Evolutionary conservation across 1,139 yeast genomes (phyloP).

Genomic region (Waltiozyma sp.): DNA sequence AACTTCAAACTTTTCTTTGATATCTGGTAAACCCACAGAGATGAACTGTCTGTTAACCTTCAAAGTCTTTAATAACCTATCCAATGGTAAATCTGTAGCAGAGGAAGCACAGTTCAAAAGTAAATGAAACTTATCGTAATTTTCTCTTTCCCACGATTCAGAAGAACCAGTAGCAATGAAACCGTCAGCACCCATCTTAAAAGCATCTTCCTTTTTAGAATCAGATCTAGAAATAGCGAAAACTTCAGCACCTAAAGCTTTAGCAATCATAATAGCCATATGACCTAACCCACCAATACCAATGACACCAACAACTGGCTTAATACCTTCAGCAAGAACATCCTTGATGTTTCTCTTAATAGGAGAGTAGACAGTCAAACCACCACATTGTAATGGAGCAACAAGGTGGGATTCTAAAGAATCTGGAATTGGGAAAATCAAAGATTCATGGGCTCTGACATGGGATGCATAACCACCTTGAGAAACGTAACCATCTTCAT

Average conservation of each 20-base stretch:
- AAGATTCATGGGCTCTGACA: constrained; percentile 35
- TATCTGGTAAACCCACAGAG: constrained; percentile 44
- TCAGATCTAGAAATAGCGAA: constrained; percentile 40
- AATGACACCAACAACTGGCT: constrained; percentile 39
- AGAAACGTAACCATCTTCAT: constrained; percentile 34
- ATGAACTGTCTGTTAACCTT: constrained; percentile 38
- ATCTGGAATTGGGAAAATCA: constrained; percentile 39
- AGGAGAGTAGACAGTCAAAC: constrained; percentile 42
- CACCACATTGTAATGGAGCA: constrained; percentile 45
- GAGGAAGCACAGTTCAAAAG: constrained; percentile 42
- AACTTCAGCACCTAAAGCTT: constrained; percentile 48
- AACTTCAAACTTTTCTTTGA: constrained; percentile 30
- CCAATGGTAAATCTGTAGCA: constrained; percentile 28
- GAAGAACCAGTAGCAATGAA: constrained; percentile 38
- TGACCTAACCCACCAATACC: constrained; percentile 58
- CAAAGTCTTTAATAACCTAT: constrained; percentile 25
- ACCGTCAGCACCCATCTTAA: constrained; percentile 40
- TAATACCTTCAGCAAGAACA: constrained; percentile 16
- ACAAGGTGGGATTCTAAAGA: constrained; percentile 29
- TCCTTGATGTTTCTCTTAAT: constrained; percentile 32
- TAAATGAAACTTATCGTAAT: constrained; percentile 31
- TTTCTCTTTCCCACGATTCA: constrained; percentile 27
- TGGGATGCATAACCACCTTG: constrained; percentile 48
- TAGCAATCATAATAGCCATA: constrained; percentile 45
- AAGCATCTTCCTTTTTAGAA: constrained; percentile 39